Evolutionary conservation across 805 yeast species (phyloP).

Genomic region (Pichia exigua): DNA sequence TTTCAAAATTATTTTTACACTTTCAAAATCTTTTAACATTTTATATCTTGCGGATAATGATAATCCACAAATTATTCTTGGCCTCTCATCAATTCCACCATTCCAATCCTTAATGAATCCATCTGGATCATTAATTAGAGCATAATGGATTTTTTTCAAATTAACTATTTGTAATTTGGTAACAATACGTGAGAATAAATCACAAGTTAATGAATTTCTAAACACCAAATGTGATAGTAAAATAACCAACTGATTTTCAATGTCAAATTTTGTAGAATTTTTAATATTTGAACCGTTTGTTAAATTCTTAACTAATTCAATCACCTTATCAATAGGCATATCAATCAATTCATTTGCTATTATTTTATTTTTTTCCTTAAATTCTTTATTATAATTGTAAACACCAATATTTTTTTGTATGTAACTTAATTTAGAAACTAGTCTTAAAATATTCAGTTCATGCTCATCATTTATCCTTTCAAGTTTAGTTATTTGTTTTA

Average conservation of each 20-base stretch:
- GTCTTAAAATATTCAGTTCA: slow-evolving; percentile 8
- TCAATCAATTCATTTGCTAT: slow-evolving; percentile 4
- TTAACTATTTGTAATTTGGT: slow-evolving; percentile 16
- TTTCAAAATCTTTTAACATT: slow-evolving; percentile 12
- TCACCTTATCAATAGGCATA: slow-evolving; percentile 5
- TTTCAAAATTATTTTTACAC: slow-evolving; percentile 13
- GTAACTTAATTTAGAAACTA: slow-evolving; percentile 12
- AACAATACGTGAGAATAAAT: slow-evolving; percentile 13
- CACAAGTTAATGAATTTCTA: slow-evolving; percentile 9
- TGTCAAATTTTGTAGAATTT: slow-evolving; percentile 1
- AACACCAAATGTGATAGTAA: slow-evolving; percentile 18
- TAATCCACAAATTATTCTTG: slow-evolving; percentile 15
- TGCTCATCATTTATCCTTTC: slow-evolving; percentile 8
- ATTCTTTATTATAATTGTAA: neutral
- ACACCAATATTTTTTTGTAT: slow-evolving; percentile 13
- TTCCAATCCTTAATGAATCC: slow-evolving; percentile 7
- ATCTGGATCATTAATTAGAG: slow-evolving; percentile 5
- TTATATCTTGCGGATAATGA: slow-evolving; percentile 20
- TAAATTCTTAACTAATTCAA: slow-evolving; percentile 2
- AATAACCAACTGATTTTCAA: slow-evolving; percentile 12
- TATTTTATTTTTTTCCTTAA: neutral
- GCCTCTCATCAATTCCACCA: slow-evolving; percentile 2
- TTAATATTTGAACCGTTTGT: neutral
- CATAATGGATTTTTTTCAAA: slow-evolving; percentile 10
- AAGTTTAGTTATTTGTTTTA: slow-evolving; percentile 6